These are phyloP conservation scores for Mycena leptocephala DNA, from an alignment of 768 basidiomycete species.

Conservation along the genomic window DNA sequence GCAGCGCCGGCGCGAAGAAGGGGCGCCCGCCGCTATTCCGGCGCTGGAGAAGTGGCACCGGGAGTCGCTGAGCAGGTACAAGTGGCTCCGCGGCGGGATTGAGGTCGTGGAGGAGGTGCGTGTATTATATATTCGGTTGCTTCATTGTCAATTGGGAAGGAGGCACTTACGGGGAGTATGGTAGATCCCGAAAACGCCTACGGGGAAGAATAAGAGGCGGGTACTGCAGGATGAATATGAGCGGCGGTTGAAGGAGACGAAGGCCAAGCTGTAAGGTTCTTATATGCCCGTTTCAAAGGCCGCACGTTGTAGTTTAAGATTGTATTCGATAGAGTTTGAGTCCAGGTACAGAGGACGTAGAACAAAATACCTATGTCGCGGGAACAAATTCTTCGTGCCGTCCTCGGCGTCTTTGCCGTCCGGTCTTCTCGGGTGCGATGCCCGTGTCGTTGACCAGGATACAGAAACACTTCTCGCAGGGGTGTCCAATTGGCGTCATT, in stretches of 20 bases:
- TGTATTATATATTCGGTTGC: neutral
- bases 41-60: slow-evolving; percentile 75
- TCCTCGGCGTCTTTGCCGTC: too few relatives aligned
- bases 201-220: slow-evolving; percentile 80
- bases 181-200: slow-evolving; percentile 83
- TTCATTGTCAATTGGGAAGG: slow-evolving; percentile 10
- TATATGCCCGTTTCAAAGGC: too few relatives aligned
- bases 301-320: too few relatives aligned
- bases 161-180: neutral
- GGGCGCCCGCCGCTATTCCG: slow-evolving; percentile 56
- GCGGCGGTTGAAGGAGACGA: slow-evolving; percentile 31
- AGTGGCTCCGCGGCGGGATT: slow-evolving; percentile 84
- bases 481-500: too few relatives aligned
- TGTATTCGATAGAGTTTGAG: too few relatives aligned
- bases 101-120: slow-evolving; percentile 74
- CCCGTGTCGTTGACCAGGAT: too few relatives aligned
- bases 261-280: slow-evolving; percentile 47
- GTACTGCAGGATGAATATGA: slow-evolving; percentile 75
- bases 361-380: too few relatives aligned
- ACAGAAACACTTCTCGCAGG: too few relatives aligned
- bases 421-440: too few relatives aligned
- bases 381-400: too few relatives aligned
- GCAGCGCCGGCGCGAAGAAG: slow-evolving; percentile 64
- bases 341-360: too few relatives aligned
- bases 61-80: slow-evolving; percentile 79